Evolutionary conservation across 352 stramenopile species (phyloP), one percentile per base, ranked within the genome.

Genomic region (Phytophthora multivora): DNA sequence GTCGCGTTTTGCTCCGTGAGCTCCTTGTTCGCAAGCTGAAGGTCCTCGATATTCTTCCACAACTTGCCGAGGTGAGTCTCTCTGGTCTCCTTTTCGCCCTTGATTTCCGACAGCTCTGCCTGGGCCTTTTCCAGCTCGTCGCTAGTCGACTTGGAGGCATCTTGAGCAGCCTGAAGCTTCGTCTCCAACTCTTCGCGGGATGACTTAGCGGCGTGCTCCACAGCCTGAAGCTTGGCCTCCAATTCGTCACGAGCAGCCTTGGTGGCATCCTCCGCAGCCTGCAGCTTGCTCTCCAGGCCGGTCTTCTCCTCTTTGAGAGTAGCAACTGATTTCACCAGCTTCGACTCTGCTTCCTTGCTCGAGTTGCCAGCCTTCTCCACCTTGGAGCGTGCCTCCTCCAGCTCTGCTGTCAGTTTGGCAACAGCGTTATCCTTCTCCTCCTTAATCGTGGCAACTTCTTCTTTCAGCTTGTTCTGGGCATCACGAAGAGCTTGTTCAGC

Each of bases 61-160:
- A 86, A 63, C 61, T 82, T 80, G 26, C 72, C 71, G 16, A 86
- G 66, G 30, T 80, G 75, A 42, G 71, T 80, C 61, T 86, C 73
- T 45, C 70, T 66, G 4, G 72, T 59, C 36, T 79, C 73, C 31
- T 80, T 69, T 18, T 77, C 69, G 6, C 72, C 63, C 51, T 80
- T 62, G 10, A 79, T 71, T 25, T 67, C 41, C 13, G 59, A 47
- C 21, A 84, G 46, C 30, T 57, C 23, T 41, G 59, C 52, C 47
- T 80, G 63, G 18, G 69, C 42, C 45, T 80, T 74, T 6, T 62
- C 28, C 12, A 77, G 35, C 31, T 75, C 54, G 2, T 69, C 51
- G 2, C 59, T 49, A 42, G 51, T 57, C 21, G 53, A 41, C 28
- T 53, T 52, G 5, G 59, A 47, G 11, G 70, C 42, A 19, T 48